Evolutionary conservation across 306 rosid genomes (phyloP).

Genomic region (Potentilla sterilis): DNA sequence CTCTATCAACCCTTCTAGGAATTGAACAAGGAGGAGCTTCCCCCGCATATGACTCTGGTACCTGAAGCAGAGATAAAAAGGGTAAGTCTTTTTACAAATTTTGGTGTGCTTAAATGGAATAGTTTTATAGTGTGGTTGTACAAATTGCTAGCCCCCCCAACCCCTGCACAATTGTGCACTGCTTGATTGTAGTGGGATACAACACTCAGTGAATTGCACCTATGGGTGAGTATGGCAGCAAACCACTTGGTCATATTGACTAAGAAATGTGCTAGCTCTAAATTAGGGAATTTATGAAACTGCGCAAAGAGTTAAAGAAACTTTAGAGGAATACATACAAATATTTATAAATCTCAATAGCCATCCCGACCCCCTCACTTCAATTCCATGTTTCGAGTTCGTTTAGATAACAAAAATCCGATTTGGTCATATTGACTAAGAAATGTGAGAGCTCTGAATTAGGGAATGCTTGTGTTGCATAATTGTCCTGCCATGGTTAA

Average conservation of each 20-base stretch:
- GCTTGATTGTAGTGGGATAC: background rate
- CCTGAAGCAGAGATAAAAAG: slow-evolving; percentile 65
- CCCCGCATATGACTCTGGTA: slow-evolving; percentile 74
- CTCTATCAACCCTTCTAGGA: slow-evolving; percentile 39
- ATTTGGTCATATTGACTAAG: background rate
- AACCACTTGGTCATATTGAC: background rate
- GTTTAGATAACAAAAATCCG: no score
- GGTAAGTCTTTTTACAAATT: slow-evolving; percentile 5
- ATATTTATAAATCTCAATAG: no score
- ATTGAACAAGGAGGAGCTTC: slow-evolving; percentile 80
- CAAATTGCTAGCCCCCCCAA: background rate
- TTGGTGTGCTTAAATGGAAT: background rate
- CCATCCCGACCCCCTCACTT: no score
- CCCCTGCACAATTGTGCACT: background rate
- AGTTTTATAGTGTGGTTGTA: slow-evolving; percentile 1
- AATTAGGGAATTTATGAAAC: background rate
- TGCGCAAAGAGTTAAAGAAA: no score
- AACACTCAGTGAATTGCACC: background rate
- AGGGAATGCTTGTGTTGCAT: background rate
- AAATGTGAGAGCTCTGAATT: background rate
- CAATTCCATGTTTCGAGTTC: no score
- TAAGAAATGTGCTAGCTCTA: background rate
- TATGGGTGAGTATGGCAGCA: background rate
- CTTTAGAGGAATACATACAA: no score
- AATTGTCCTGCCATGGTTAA: slow-evolving; percentile 7